phyloP scores from a whole-genome alignment of 495 filamentous ascomycete species.

The Penicillium crystallinum region DNA sequence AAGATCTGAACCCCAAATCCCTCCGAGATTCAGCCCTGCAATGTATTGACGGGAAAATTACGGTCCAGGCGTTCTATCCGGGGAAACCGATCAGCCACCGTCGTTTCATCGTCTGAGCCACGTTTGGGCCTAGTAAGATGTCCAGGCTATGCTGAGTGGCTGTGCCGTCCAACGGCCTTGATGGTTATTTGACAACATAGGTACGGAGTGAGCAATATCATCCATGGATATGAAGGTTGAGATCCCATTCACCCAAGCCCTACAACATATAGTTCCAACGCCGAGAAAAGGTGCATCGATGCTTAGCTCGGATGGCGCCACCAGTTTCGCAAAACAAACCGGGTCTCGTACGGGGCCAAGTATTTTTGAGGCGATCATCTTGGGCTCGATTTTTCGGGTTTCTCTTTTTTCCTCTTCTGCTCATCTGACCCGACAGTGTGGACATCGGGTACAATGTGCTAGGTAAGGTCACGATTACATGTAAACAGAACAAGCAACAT shows the following conservation, averaged over 20 bases:
- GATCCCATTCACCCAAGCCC: too few species aligned
- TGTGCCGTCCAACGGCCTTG: neutral
- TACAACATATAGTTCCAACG: neutral
- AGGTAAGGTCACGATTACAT: too few species aligned
- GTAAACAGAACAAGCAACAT: too few species aligned
- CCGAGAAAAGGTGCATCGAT: neutral
- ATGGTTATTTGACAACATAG: too few species aligned
- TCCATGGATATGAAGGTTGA: too few species aligned
- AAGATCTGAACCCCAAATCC: too few species aligned
- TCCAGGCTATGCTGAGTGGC: slow-evolving; percentile 1
- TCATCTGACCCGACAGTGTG: neutral
- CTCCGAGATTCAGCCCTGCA: slow-evolving; percentile 4
- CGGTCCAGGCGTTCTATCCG: slow-evolving; percentile 1
- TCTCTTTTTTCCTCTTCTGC: neutral
- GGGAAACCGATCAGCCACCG: slow-evolving; percentile 7
- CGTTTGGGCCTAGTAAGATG: slow-evolving; percentile 5
- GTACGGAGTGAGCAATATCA: too few species aligned
- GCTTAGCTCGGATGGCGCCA: slow-evolving; percentile 2
- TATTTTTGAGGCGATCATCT: neutral
- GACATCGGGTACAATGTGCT: too few species aligned
- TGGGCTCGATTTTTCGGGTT: neutral
- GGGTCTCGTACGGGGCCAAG: neutral
- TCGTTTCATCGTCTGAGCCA: slow-evolving; percentile 7
- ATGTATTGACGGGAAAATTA: neutral
- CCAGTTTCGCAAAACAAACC: neutral